A percentile compares a stretch with the other conserved stretches of the same genome.
Conservation (phyloP, 768 basidiomycete genomes). For the Termitomyces sp. region DNA sequence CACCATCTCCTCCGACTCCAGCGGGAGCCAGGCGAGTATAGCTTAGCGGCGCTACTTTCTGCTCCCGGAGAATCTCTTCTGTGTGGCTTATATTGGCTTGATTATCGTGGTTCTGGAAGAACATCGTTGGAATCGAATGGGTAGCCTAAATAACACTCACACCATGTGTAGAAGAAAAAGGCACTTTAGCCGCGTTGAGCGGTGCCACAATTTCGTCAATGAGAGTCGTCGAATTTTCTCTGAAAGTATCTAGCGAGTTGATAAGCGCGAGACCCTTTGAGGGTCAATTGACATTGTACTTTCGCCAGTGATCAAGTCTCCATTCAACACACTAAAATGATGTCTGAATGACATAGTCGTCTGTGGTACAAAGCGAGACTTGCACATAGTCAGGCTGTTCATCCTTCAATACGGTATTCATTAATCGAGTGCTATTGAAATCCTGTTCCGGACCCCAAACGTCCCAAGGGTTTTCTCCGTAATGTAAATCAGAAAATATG, state of each 20-base stretch:
- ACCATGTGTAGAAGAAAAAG: conserved; percentile 66
- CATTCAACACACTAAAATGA: conserved; percentile 55
- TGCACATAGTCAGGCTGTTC: conserved; percentile 71
- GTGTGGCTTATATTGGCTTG: conserved; percentile 65
- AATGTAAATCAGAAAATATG: conserved; percentile 72
- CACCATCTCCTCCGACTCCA: conserved; percentile 57
- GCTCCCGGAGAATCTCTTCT: conserved; percentile 62
- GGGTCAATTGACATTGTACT: conserved; percentile 26
- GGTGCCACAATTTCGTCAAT: conserved; percentile 62
- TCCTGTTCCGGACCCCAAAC: conserved; percentile 66
- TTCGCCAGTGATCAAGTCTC: conserved; percentile 71
- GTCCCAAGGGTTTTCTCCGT: conserved; percentile 71
- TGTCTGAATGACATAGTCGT: background rate
- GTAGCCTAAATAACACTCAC: conserved; percentile 28
- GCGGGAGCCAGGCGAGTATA: conserved; percentile 58
- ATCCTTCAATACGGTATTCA: conserved; percentile 46
- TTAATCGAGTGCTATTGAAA: conserved; percentile 51
- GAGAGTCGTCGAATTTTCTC: conserved; percentile 58
- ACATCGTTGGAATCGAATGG: background rate
- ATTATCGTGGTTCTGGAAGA: conserved; percentile 64
- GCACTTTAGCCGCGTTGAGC: conserved; percentile 47
- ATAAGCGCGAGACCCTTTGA: background rate
- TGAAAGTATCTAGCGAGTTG: conserved; percentile 46
- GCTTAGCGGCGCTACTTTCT: conserved; percentile 46
- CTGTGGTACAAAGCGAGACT: conserved; percentile 15